These are phyloP conservation scores for Arachnomyces sp. DNA, from an alignment of 2,329 filamentous ascomycete genomes.

Conservation along the genomic window DNA sequence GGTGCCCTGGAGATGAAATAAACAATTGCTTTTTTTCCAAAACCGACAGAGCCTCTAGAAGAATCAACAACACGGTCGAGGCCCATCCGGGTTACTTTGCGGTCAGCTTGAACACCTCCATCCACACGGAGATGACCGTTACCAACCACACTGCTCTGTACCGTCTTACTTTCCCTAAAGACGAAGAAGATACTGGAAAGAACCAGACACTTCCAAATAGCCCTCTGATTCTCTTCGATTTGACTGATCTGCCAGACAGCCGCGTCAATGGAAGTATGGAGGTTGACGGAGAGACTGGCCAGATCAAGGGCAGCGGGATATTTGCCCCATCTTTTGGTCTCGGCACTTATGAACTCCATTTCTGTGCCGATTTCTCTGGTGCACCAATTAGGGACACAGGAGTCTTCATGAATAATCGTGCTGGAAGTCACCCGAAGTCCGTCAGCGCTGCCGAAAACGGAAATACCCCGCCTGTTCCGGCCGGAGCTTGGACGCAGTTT, in stretches of 20 bases:
- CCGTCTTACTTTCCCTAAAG: constrained; percentile 54
- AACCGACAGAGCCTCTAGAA: constrained; percentile 43
- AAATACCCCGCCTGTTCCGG: constrained; percentile 42
- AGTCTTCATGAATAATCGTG: constrained; percentile 11
- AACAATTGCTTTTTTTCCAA: constrained; percentile 53
- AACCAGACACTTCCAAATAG: constrained; percentile 27
- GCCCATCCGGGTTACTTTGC: constrained; percentile 60
- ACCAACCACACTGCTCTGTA: constrained; percentile 61
- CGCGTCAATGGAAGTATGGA: constrained; percentile 51
- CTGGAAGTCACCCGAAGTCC: constrained; percentile 46
- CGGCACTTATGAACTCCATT: constrained; percentile 54
- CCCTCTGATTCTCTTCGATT: constrained; percentile 59
- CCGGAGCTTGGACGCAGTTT: constrained; percentile 58
- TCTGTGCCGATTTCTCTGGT: constrained; percentile 61
- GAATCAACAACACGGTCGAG: constrained; percentile 45
- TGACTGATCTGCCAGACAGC: constrained; percentile 57
- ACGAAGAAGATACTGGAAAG: background rate
- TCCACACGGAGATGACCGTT: constrained; percentile 60
- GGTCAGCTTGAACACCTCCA: constrained; percentile 50
- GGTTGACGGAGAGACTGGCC: constrained; percentile 50
- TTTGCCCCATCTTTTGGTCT: constrained; percentile 60
- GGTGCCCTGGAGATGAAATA: constrained; percentile 55
- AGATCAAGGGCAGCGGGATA: constrained; percentile 55
- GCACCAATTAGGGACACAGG: constrained; percentile 47
- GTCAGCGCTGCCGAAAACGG: too few relatives aligned